Conservation (phyloP, 768 basidiomycete genomes). For the Trichaptum fuscoviolaceum region DNA sequence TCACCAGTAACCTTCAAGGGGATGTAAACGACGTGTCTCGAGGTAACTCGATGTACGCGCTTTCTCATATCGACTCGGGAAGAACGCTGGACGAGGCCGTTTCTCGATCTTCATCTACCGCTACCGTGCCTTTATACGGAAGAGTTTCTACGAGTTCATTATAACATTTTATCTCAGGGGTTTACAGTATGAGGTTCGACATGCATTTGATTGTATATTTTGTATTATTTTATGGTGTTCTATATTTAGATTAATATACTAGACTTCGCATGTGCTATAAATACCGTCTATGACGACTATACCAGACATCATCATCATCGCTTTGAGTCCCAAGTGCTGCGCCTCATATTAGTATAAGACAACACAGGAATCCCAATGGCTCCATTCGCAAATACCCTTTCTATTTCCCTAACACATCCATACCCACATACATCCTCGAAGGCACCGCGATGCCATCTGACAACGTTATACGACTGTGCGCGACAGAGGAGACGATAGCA, state of each 20-base stretch:
- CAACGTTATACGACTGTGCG: conserved; percentile 27
- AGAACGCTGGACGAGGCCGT: background rate
- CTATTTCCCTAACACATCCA: background rate
- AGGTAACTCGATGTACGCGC: background rate
- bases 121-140: background rate
- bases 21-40: too few species aligned
- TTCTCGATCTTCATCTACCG: background rate
- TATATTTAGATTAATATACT: background rate
- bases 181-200: too few species aligned
- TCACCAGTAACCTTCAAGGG: background rate
- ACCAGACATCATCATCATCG: background rate
- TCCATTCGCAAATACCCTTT: background rate
- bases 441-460: conserved; percentile 20
- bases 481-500: conserved; percentile 34
- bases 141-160: background rate
- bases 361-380: background rate
- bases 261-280: background rate
- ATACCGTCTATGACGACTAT: background rate
- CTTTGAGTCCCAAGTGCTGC: background rate
- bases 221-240: background rate
- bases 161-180: background rate
- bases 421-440: background rate
- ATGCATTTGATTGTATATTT: background rate
- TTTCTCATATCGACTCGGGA: background rate
- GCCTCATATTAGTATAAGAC: background rate